Base-by-base conservation (phyloP, 2,329 filamentous ascomycete species). In the Plenodomus biglobosus region DNA sequence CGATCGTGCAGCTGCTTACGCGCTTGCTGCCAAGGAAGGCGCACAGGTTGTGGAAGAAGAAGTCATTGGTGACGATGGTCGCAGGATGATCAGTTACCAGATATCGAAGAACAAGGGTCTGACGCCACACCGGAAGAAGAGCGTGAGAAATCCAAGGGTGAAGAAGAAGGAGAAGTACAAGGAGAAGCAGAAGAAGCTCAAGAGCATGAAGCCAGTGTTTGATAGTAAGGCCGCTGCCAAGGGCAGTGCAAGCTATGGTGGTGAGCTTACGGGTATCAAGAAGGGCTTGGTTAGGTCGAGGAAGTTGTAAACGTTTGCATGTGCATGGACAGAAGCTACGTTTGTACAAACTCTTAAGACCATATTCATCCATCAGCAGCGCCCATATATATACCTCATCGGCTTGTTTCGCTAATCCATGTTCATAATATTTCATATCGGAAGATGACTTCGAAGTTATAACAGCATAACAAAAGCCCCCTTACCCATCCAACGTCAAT, bases 61-160 rank as follows among this genome's bases (percentile, higher is more conserved):
- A 66, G 79, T 82, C 62, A 72, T 95, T 37, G 90, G 88, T 36
- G 78, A 84, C 48, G 91, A 96, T 63, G 92, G 92, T 51, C 95
- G 96, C 77, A 81, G 95, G 51, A 90, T 90, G 73, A 95, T 99
- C 70, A 89, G 85, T 16, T 97, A 96, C 75, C 83, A 86, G 60
- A 99, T 99, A 67, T 84, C 92, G 76, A 96, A 97, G 84, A 99
- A 99, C 76, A 96, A 96, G 81, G 94, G 94, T 24, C 77, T 99
- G 55, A 86, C 90, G 50, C 90, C 92, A 39, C 87, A 88, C 73
- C 81, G 92, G 56, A 95, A 88, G 81, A 97, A 99, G 84, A 92
- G 95, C 62, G 87, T 91, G 49, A 81, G 92, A 55, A 99, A 99
- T 76, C 92, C 94, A 30, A 81, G 94, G 71, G 92, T 97, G 58